Conservation (phyloP, 805 yeast species). For the Blastobotrys chiropterorum region DNA sequence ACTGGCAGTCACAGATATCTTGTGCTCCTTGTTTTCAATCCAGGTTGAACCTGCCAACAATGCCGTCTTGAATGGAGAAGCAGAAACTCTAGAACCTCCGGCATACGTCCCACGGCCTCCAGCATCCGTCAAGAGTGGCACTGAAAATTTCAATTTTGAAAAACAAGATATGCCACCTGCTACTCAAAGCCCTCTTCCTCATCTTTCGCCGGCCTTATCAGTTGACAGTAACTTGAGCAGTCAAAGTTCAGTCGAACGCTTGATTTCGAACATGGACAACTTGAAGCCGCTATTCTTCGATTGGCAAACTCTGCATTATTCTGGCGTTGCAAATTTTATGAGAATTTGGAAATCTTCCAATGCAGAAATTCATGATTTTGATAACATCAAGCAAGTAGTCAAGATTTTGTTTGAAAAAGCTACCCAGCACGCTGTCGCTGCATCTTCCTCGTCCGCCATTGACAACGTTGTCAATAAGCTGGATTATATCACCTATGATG, state of each 20-base stretch:
- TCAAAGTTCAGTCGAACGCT: slow-evolving; percentile 11
- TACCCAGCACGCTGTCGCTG: slow-evolving; percentile 17
- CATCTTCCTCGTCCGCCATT: slow-evolving; percentile 23
- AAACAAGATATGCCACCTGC: background rate
- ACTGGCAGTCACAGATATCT: slow-evolving; percentile 18
- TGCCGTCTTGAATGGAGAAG: slow-evolving; percentile 9
- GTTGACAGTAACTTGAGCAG: background rate
- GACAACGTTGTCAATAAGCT: slow-evolving; percentile 44
- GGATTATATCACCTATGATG: slow-evolving; percentile 38
- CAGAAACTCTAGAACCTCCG: slow-evolving; percentile 16
- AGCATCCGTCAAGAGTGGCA: background rate
- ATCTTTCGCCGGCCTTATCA: slow-evolving; percentile 2
- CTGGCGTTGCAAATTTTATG: slow-evolving; percentile 51
- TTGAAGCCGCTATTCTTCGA: slow-evolving; percentile 23
- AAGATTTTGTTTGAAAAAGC: slow-evolving; percentile 29
- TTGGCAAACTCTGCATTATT: slow-evolving; percentile 51
- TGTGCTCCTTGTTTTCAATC: slow-evolving; percentile 14
- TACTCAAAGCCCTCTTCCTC: background rate
- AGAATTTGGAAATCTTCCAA: slow-evolving; percentile 60
- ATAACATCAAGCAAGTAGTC: slow-evolving; percentile 44
- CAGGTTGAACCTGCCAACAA: slow-evolving; percentile 5
- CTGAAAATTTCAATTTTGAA: slow-evolving; percentile 3
- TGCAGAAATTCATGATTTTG: slow-evolving; percentile 48
- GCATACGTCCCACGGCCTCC: slow-evolving; percentile 9
- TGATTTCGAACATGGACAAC: slow-evolving; percentile 17